Conservation (phyloP, 2,329 filamentous ascomycete genomes). For the Fusarium udum region DNA sequence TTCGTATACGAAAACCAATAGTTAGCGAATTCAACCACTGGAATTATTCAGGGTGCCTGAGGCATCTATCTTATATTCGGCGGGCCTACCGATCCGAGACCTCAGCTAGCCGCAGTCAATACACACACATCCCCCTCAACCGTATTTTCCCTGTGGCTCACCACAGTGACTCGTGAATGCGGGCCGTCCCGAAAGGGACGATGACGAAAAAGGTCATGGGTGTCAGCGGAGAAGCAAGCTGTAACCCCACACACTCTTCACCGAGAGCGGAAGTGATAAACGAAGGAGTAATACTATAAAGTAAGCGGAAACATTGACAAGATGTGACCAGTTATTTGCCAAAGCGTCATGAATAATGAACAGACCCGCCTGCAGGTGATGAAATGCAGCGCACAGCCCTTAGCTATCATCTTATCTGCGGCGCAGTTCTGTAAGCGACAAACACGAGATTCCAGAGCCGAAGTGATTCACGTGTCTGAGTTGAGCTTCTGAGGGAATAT, state of each 20-base stretch:
- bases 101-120: too few species aligned
- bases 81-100: too few species aligned
- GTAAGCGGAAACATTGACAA: neutral
- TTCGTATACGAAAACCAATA: too few species aligned
- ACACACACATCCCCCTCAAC: too few species aligned
- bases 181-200: neutral
- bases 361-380: neutral
- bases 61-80: too few species aligned
- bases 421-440: neutral
- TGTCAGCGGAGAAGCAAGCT: neutral
- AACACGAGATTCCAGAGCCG: neutral
- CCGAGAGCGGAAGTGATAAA: neutral
- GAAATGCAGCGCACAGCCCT: neutral
- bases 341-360: neutral
- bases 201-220: neutral
- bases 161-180: neutral
- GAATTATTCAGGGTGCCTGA: neutral
- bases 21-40: too few species aligned
- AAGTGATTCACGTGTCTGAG: neutral
- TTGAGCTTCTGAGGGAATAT: neutral
- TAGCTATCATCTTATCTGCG: neutral
- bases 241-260: too few species aligned
- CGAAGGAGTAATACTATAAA: too few species aligned
- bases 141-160: neutral
- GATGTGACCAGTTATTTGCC: neutral